These are phyloP conservation scores for Dictyostelium brefeldianum DNA, from an alignment of 78 protist genomes.

Conservation along the genomic window DNA sequence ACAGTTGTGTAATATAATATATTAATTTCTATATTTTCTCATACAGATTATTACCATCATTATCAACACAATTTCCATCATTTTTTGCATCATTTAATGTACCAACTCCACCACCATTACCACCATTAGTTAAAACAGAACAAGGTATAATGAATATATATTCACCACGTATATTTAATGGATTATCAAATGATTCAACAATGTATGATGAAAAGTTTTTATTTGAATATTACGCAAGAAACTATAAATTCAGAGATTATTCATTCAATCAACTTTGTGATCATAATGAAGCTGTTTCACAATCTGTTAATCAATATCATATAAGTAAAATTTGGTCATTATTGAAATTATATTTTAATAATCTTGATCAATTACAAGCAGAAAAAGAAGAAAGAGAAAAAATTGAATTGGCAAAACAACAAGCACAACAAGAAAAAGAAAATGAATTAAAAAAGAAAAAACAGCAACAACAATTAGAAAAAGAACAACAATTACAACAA, in stretches of 20 bases:
- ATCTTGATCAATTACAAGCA: background rate
- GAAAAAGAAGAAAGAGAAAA: background rate
- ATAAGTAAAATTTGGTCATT: slow-evolving; percentile 59
- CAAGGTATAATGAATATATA: slow-evolving; percentile 39
- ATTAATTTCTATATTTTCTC: background rate
- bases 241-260: slow-evolving; percentile 32
- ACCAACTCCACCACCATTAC: slow-evolving; percentile 7
- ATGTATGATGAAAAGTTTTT: background rate
- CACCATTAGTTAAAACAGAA: slow-evolving; percentile 18
- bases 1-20: too few species aligned
- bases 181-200: background rate
- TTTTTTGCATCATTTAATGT: slow-evolving; percentile 65
- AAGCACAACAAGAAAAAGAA: slow-evolving; percentile 9
- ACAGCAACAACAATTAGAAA: background rate
- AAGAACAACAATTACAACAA: background rate
- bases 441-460: background rate
- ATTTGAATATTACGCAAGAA: slow-evolving; percentile 62
- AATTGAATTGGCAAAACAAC: background rate
- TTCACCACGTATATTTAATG: slow-evolving; percentile 10
- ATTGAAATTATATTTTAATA: slow-evolving; percentile 13
- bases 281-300: slow-evolving; percentile 55
- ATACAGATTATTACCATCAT: slow-evolving; percentile 12
- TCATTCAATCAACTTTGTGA: slow-evolving; percentile 35
- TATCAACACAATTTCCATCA: slow-evolving; percentile 53
- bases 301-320: slow-evolving; percentile 51